Evolutionary conservation across 1,139 yeast species (phyloP), one percentile per base, ranked within the genome.

Genomic region (Zhuliangozyma blackwelliae): DNA sequence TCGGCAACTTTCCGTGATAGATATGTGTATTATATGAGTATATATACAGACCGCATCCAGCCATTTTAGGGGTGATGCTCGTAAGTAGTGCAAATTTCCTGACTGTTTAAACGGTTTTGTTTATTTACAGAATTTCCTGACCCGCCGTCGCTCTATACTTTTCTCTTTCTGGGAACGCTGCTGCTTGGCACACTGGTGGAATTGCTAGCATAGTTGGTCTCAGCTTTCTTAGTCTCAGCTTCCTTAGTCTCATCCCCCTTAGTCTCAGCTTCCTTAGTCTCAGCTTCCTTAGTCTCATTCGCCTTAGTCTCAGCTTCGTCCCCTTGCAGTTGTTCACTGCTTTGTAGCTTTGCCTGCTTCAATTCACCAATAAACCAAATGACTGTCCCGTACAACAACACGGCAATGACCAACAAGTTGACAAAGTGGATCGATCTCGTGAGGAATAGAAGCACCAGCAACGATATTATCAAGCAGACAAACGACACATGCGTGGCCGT

Each of bases 361-460:
- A 89, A 61, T 58, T 92, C 97, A 12, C 58, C 57, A 19, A 92
- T 75, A 54, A 92, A 92, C 98, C 98, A 92, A 6, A 89, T 75
- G 38, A 90, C 82, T 0, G 88, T 71, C 0, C 69, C 83, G 82
- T 96, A 92, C 23, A 92, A 69, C 22, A 80, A 64, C 5, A 75
- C 43, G 0, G 97, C 82, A 38, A 92, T 77, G 12, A 81, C 70
- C 34, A 86, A 66, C 44, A 92, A 66, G 44, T 85, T 82, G 40
- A 85, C 63, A 56, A 89, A 86, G 59, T 92, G 98, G 43, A 85
- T 75, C 33, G 86, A 82, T 32, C 72, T 54, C 6, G 92, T 83
- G 40, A 82, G 65, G 49, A 66, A 72, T 21, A 86, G 72, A 59
- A 90, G 73, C 39, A 69, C 62, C 2, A 65, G 45, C 46, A 90